Percentiles rank a stretch among this genome's conserved stretches.
These are phyloP conservation scores for Tilletia caries DNA, from an alignment of 1,284 basidiomycete species.

Conservation along the genomic window DNA sequence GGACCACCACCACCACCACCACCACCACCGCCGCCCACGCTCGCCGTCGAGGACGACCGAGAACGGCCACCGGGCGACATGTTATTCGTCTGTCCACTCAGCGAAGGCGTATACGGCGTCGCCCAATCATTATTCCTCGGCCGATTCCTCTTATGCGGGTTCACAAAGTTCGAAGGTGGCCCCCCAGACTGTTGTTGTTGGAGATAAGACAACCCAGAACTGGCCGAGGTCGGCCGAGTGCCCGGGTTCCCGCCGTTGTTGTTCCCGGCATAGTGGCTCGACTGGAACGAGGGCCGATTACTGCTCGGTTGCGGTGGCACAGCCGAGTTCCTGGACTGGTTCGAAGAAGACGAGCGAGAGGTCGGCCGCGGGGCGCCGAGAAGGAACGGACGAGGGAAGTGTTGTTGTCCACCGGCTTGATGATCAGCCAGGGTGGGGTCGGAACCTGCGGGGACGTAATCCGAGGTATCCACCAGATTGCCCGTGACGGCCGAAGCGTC, in stretches of 20 bases:
- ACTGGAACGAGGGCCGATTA: background rate
- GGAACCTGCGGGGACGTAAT: background rate
- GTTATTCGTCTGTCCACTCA: no score
- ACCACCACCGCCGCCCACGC: background rate
- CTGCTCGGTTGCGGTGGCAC: no score
- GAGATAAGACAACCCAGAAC: no score
- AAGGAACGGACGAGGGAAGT: background rate
- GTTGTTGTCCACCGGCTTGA: background rate
- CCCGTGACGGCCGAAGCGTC: background rate
- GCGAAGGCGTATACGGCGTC: background rate
- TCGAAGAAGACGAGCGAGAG: no score
- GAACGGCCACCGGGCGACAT: background rate
- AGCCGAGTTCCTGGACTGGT: no score
- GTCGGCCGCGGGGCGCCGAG: background rate
- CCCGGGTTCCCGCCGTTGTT: no score
- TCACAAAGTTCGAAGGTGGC: background rate
- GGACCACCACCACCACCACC: background rate
- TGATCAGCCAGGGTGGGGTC: background rate
- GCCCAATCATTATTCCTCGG: constrained; percentile 13
- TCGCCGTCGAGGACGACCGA: background rate
- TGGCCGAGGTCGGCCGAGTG: no score
- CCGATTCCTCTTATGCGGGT: constrained; percentile 11
- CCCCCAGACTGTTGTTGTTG: background rate
- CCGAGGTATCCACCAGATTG: background rate
- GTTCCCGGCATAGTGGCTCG: background rate